Base-by-base conservation (phyloP, 106 monocot species). In the Phalaenopsis equestris region DNA sequence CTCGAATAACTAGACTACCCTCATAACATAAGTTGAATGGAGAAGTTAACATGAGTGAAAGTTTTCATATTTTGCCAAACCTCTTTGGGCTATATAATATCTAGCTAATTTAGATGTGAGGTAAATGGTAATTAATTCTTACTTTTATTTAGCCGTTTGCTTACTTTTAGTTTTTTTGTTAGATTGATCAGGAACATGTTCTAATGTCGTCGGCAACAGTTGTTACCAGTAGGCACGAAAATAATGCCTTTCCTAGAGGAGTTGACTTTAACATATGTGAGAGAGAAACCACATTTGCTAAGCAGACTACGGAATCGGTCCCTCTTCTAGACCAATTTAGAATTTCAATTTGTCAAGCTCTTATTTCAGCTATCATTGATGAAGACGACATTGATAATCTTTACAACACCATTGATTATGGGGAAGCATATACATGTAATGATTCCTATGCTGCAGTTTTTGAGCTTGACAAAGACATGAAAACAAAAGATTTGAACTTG, bases 301-400 rank as follows among this genome's bases (percentile, higher is more conserved):
- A 65, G 74, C 77, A 86, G 49, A 56, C 12, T 77, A 84, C 80
- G 68, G 17, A 73, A 56, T 75, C 68, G 23, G 91, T 82, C 56
- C 87, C 85, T 82, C 84, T 87, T 75, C 18, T 82, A 11, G 87
- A 90, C 6, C 61, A 61, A n/a, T 61, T 61, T 61, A 21, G 87
- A 11, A 56, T 86, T 84, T 92, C 92, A 49, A 79, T 92, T 80
- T 86, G 89, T 79, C 92, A 92, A 84, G 77, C 80, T 77, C 89
- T 92, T 80, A 87, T 92, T 84, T 89, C 89, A 58, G 92, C 92
- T 74, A 82, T 92, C 36, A 92, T 92, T 77, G 86, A 78, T 10
- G 89, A 89, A 75, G 89, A 89, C 37, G 87, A 90, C 45, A 23
- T 86, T n/a, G 87, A 89, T 41, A 81, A 64, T 78, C 61, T 86